These are phyloP conservation scores for Boletus subparvulus DNA, from an alignment of 768 basidiomycete species.

Conservation along the genomic window DNA sequence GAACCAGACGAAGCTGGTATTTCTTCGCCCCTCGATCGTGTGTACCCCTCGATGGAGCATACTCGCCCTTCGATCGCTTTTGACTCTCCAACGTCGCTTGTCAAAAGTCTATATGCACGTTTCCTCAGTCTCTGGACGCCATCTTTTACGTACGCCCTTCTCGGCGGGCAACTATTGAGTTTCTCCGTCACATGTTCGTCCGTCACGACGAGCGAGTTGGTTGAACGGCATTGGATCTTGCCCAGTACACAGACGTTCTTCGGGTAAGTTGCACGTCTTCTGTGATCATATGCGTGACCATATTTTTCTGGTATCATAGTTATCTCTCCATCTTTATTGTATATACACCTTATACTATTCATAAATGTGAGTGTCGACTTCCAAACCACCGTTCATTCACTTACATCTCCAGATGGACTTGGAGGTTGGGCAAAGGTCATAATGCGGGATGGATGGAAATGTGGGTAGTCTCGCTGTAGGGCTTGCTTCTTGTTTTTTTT, in stretches of 20 bases:
- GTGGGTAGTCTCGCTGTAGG: constrained; percentile 39
- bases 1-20: constrained; percentile 7
- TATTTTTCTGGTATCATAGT: constrained; percentile 35
- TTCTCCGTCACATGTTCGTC: constrained; percentile 24
- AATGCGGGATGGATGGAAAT: constrained; percentile 84
- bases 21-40: background rate
- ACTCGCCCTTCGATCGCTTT: constrained; percentile 15
- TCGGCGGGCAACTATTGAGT: constrained; percentile 30
- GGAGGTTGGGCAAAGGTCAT: constrained; percentile 77
- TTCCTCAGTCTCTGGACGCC: constrained; percentile 31
- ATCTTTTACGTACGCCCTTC: constrained; percentile 25
- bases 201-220: constrained; percentile 77
- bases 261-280: constrained; percentile 47
- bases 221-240: constrained; percentile 62
- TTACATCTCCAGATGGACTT: constrained; percentile 59
- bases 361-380: constrained; percentile 58
- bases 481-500: background rate
- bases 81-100: constrained; percentile 21
- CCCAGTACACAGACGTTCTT: constrained; percentile 82
- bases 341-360: constrained; percentile 89
- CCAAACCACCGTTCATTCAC: background rate
- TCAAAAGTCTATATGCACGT: constrained; percentile 17
- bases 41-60: background rate
- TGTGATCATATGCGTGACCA: background rate
- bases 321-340: constrained; percentile 70